Conservation (phyloP, 257 asterid genomes). For the Prunella vulgaris region DNA sequence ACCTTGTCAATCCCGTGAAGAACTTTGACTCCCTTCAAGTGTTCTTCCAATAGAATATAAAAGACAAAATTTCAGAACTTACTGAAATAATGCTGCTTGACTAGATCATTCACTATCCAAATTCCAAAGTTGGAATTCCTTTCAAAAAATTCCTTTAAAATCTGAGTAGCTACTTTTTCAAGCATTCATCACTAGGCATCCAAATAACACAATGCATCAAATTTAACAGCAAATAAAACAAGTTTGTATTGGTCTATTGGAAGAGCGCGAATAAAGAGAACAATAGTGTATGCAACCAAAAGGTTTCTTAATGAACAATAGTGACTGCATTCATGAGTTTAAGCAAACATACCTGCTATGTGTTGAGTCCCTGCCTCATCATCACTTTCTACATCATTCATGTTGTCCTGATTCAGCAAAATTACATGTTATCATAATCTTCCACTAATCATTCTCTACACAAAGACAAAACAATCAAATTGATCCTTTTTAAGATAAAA, state of each 20-base stretch:
- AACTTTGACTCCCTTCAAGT: slow-evolving; percentile 77
- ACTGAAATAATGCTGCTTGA: background rate
- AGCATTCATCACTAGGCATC: slow-evolving; percentile 15
- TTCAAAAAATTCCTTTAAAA: background rate
- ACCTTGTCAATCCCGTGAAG: slow-evolving; percentile 94
- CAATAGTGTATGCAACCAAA: background rate
- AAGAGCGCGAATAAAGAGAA: background rate
- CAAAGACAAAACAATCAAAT: slow-evolving; percentile 4
- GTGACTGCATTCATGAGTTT: background rate
- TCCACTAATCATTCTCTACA: slow-evolving; percentile 3
- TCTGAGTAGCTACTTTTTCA: background rate
- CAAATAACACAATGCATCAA: background rate
- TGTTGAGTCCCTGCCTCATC: slow-evolving; percentile 48
- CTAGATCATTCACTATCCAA: background rate
- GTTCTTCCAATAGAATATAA: slow-evolving; percentile 34
- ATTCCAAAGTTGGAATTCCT: background rate
- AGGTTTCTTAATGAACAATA: background rate
- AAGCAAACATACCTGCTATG: slow-evolving; percentile 41
- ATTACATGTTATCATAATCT: background rate
- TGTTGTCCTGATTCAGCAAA: slow-evolving; percentile 63
- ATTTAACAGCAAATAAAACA: slow-evolving; percentile 4
- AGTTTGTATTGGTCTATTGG: background rate
- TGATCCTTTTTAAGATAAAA: background rate
- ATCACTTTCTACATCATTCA: slow-evolving; percentile 73
- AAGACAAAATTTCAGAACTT: slow-evolving; percentile 20